phyloP scores from a whole-genome alignment of 345 rosid genomes.

The Eucalyptus curtisii region DNA sequence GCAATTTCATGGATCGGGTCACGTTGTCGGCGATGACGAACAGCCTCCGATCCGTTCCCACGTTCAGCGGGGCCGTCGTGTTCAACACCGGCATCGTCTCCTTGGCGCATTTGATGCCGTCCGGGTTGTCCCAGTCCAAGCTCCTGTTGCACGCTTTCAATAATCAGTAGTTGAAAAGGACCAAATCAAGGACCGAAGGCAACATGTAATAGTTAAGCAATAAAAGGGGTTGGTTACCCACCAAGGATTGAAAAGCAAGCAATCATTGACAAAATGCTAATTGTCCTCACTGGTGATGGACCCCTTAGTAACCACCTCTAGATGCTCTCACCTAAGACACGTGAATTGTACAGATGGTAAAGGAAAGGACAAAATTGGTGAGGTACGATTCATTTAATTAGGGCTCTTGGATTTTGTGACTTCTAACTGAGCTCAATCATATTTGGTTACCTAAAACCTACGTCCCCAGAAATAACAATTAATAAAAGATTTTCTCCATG shows the following conservation, averaged over 20 bases:
- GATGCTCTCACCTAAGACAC: neutral
- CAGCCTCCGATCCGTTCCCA: slow-evolving; percentile 55
- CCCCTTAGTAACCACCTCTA: neutral
- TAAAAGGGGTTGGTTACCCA: neutral
- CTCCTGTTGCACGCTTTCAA: slow-evolving; percentile 25
- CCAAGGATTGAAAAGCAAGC: neutral
- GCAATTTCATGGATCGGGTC: slow-evolving; percentile 24
- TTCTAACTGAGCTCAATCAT: neutral
- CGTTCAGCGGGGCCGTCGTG: slow-evolving; percentile 13
- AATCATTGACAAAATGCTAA: neutral
- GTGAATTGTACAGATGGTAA: neutral
- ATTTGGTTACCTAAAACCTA: neutral
- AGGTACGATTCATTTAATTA: neutral
- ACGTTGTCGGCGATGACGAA: slow-evolving; percentile 29
- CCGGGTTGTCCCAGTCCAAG: slow-evolving; percentile 46
- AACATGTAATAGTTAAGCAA: neutral
- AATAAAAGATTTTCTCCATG: neutral
- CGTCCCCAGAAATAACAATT: neutral
- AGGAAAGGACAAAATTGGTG: neutral
- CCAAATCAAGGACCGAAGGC: neutral
- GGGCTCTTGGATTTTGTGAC: neutral
- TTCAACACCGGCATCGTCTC: slow-evolving; percentile 50
- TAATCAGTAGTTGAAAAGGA: neutral
- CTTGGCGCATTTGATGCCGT: slow-evolving; percentile 42
- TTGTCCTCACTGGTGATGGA: neutral